Evolutionary conservation across 345 rosid genomes (phyloP), one percentile per base, ranked within the genome.

Genomic region (Citrus inodora): DNA sequence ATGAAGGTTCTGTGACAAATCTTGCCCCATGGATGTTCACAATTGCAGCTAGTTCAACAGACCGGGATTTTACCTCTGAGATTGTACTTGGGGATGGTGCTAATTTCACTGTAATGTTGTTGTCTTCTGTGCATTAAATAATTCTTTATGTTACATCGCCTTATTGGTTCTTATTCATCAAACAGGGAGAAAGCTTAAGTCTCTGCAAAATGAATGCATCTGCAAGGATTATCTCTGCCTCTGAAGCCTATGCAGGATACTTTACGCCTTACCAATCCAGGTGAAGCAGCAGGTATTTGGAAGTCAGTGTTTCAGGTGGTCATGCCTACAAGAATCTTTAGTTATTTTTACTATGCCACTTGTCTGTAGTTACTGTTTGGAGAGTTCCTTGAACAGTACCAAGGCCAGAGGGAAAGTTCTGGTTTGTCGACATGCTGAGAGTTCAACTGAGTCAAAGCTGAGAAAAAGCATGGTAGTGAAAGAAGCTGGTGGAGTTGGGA

Each of bases 261-360:
- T 89, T 87, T 68, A 89, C 90, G 19, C 92, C 92, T 74, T 87
- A 89, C 80, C 92, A 89, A 86, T 89, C 92, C 90, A 89, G 92
- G 92, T 89, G 92, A 89, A 84, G 85, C 78, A 80, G 77, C 85
- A 85, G 90, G 87, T 87, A 87, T 87, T 84, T 76, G 69, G 77
- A 80, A 76, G 80, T 66, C 69, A 77, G 25, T 65, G 70, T 64
- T 72, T 67, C 24, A 25, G 59, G 64, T 32, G 75, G 53, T 38
- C 73, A 38, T 55, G 67, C 30, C 80, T 33, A 22, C 72, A 75
- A 56, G 38, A 76, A 71, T 35, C 71, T 78, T 70, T 70, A 73
- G 48, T 73, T 68, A 66, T 61, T 73, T 51, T 62, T 68, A 10
- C 56, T 80, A 59, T 58, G 19, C 22, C 76, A 33, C 69, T 35